phyloP scores from a whole-genome alignment of 441 rosid genomes.

The Eutrema salsugineum region DNA sequence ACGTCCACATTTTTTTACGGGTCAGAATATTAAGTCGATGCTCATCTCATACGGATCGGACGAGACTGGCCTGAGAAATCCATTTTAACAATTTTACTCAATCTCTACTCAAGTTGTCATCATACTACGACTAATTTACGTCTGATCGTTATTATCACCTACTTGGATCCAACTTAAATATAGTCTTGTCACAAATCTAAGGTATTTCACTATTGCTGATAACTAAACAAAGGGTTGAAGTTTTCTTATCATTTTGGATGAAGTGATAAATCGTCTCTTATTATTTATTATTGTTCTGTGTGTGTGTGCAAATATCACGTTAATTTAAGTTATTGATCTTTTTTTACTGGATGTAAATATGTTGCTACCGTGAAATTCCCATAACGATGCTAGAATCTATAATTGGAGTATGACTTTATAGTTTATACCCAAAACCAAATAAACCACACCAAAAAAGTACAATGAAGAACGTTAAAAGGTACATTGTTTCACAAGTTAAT shows the following conservation, averaged over 20 bases:
- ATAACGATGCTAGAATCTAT: slow-evolving; percentile 7
- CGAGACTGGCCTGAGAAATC: background rate
- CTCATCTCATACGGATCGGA: background rate
- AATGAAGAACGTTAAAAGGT: slow-evolving; percentile 24
- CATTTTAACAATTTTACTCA: background rate
- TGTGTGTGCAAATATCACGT: background rate
- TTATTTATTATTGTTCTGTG: no score
- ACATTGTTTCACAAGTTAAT: slow-evolving; percentile 16
- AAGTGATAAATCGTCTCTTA: background rate
- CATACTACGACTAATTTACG: background rate
- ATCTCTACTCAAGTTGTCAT: background rate
- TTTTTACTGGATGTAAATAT: background rate
- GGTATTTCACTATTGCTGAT: background rate
- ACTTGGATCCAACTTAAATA: background rate
- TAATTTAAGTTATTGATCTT: background rate
- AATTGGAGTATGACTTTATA: slow-evolving; percentile 4
- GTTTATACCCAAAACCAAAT: slow-evolving; percentile 17
- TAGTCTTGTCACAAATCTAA: background rate
- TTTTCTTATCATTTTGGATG: background rate
- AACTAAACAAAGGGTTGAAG: background rate
- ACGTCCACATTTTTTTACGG: no score
- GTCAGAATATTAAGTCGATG: no score
- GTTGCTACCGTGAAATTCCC: background rate
- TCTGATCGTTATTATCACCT: background rate
- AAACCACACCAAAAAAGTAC: slow-evolving; percentile 20